phyloP scores from a whole-genome alignment of 2,329 filamentous ascomycete genomes.

The Huntiella moniliformis region DNA sequence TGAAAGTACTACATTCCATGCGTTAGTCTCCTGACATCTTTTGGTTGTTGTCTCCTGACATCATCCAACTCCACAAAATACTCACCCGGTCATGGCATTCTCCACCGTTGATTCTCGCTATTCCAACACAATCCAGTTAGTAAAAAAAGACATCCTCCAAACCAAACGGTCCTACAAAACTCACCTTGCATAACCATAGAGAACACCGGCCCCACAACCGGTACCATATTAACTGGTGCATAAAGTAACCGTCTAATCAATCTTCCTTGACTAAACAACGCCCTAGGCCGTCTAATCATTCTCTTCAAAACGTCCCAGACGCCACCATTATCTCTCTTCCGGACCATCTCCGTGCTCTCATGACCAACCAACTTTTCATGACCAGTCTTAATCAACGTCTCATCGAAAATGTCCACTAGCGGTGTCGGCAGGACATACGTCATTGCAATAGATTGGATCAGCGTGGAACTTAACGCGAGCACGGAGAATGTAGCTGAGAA shows the following conservation, averaged over 20 bases:
- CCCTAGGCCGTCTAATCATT: constrained; percentile 37
- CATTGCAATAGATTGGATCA: constrained; percentile 39
- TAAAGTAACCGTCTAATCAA: constrained; percentile 69
- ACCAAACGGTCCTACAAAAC: constrained; percentile 13
- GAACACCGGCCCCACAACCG: constrained; percentile 44
- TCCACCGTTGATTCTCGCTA: constrained; percentile 30
- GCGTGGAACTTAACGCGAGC: constrained; percentile 39
- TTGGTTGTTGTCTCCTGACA: too few species aligned
- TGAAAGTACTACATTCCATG: constrained; percentile 57
- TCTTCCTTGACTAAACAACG: constrained; percentile 37
- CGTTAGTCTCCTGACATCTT: not conserved
- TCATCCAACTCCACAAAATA: constrained; percentile 6
- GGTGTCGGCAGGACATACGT: constrained; percentile 66
- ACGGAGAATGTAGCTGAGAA: constrained; percentile 52
- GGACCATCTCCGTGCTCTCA: constrained; percentile 45
- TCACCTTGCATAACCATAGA: constrained; percentile 55
- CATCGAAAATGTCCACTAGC: constrained; percentile 77
- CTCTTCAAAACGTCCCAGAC: constrained; percentile 38
- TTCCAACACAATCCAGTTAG: not conserved
- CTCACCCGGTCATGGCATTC: constrained; percentile 35
- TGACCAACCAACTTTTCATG: constrained; percentile 45
- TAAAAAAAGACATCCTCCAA: not conserved
- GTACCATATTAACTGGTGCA: constrained; percentile 82
- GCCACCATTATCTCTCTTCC: constrained; percentile 24
- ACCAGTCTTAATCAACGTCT: constrained; percentile 36